phyloP scores from a whole-genome alignment of 495 filamentous ascomycete genomes.

The Aspergillus funiculosus region DNA sequence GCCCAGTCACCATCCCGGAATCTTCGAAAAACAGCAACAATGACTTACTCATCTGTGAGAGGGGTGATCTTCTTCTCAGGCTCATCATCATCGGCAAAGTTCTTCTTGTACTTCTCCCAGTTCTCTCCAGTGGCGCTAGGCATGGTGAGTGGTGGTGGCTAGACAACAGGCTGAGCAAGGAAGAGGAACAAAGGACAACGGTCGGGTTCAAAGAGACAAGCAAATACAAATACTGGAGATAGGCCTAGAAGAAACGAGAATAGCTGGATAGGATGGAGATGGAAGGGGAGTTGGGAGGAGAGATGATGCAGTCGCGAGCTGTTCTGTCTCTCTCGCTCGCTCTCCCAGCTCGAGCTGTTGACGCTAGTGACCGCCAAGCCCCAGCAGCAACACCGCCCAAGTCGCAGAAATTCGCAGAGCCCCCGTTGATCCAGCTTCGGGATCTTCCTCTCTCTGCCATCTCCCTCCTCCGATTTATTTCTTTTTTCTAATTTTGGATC shows the following conservation, averaged over 20 bases:
- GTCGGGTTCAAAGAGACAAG: background rate
- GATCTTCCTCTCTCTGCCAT: slow-evolving; percentile 13
- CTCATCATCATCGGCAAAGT: slow-evolving; percentile 90
- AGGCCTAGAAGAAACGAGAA: background rate
- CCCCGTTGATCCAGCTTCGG: slow-evolving; percentile 24
- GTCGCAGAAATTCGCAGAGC: slow-evolving; percentile 48
- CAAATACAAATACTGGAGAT: background rate
- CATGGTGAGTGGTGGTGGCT: slow-evolving; percentile 49
- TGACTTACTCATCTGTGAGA: slow-evolving; percentile 82
- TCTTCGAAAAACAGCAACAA: slow-evolving; percentile 3
- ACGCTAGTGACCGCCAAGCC: slow-evolving; percentile 44
- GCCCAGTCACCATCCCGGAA: background rate
- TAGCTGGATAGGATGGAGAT: slow-evolving; percentile 9
- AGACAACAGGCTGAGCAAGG: slow-evolving; percentile 10
- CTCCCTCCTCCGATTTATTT: slow-evolving; percentile 18
- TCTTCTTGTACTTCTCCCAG: slow-evolving; percentile 99
- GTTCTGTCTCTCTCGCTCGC: slow-evolving; percentile 19
- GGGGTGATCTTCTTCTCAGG: slow-evolving; percentile 99
- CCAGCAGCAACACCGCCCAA: slow-evolving; percentile 41
- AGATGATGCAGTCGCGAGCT: slow-evolving; percentile 32
- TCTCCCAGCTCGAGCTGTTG: slow-evolving; percentile 23
- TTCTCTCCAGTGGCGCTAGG: slow-evolving; percentile 85
- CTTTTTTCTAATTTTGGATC: slow-evolving; percentile 17
- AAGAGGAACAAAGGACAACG: slow-evolving; percentile 5
- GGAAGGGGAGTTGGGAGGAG: slow-evolving; percentile 18